phyloP scores from a whole-genome alignment of 768 basidiomycete genomes.

The Phanerodontia chrysosporium region DNA sequence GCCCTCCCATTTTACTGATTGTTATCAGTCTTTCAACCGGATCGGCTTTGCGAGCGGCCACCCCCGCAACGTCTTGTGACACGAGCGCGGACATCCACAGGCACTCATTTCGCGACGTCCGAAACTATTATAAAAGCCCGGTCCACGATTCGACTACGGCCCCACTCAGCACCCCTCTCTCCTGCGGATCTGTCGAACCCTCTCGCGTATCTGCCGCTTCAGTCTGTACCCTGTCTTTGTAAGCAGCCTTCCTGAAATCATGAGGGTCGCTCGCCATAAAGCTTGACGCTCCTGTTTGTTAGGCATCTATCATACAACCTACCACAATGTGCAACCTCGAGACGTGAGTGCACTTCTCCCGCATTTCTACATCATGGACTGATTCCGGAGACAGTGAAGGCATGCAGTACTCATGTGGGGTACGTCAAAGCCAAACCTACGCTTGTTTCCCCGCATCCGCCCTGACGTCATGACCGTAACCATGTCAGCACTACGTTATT shows the following conservation, averaged over 20 bases:
- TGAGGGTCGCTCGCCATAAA: not conserved
- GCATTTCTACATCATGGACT: slow-evolving; percentile 9
- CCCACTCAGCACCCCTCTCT: slow-evolving; percentile 15
- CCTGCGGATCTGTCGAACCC: slow-evolving; percentile 6
- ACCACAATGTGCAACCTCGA: slow-evolving; percentile 35
- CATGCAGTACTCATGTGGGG: slow-evolving; percentile 11
- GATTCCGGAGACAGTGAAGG: not conserved
- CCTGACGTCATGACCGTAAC: slow-evolving; percentile 21
- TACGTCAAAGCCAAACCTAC: not conserved
- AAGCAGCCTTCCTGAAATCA: slow-evolving; percentile 11
- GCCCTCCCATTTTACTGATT: slow-evolving; percentile 15
- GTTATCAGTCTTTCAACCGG: slow-evolving; percentile 20
- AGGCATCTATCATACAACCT: slow-evolving; percentile 7
- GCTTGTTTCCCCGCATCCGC: slow-evolving; percentile 5
- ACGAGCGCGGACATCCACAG: slow-evolving; percentile 4
- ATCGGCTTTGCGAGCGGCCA: slow-evolving; percentile 20
- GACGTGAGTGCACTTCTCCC: slow-evolving; percentile 27
- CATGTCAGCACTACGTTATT: slow-evolving; percentile 60
- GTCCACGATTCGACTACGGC: slow-evolving; percentile 11
- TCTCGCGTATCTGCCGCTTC: not conserved
- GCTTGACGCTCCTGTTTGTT: slow-evolving; percentile 6
- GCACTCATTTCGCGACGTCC: not conserved
- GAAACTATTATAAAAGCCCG: slow-evolving; percentile 26
- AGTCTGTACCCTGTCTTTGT: slow-evolving; percentile 3
- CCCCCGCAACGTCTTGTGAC: slow-evolving; percentile 20